Percentiles rank a stretch among this genome's conserved stretches.
phyloP scores from a whole-genome alignment of 306 rosid species.

The Prunus campanulata region DNA sequence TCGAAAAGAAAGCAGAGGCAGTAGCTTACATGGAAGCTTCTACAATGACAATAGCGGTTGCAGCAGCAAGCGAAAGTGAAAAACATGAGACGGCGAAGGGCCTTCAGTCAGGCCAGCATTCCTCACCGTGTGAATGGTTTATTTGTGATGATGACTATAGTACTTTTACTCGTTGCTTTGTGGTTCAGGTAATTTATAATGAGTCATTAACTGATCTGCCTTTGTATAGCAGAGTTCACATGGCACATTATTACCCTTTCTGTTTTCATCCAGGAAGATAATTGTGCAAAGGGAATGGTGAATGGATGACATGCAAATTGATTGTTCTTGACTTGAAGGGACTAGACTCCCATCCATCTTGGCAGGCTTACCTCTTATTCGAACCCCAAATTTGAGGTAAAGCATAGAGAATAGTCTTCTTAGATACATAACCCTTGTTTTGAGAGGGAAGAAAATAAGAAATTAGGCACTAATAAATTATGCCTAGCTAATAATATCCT shows the following conservation, averaged over 20 bases:
- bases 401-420: not conserved
- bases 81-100: conserved; percentile 64
- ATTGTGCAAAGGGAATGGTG: too few relatives aligned
- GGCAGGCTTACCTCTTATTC: conserved; percentile 88
- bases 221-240: too few relatives aligned
- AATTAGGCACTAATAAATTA: not conserved
- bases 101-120: conserved; percentile 58
- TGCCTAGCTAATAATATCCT: not conserved
- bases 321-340: conserved; percentile 48
- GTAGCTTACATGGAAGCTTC: conserved; percentile 68
- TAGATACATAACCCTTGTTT: not conserved
- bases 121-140: conserved; percentile 94
- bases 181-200: conserved; percentile 55
- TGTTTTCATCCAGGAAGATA: too few relatives aligned
- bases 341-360: conserved; percentile 75
- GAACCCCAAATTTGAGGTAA: conserved; percentile 93
- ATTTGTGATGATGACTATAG: conserved; percentile 78
- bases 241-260: too few relatives aligned
- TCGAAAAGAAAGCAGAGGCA: conserved; percentile 57
- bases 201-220: too few relatives aligned
- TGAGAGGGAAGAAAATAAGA: conserved; percentile 4
- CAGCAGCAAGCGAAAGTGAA: conserved; percentile 69
- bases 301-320: too few relatives aligned
- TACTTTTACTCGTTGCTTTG: conserved; percentile 65
- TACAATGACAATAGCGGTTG: conserved; percentile 69